Conservation (phyloP, 1,284 basidiomycete species). For the Ustilago bromivora region DNA sequence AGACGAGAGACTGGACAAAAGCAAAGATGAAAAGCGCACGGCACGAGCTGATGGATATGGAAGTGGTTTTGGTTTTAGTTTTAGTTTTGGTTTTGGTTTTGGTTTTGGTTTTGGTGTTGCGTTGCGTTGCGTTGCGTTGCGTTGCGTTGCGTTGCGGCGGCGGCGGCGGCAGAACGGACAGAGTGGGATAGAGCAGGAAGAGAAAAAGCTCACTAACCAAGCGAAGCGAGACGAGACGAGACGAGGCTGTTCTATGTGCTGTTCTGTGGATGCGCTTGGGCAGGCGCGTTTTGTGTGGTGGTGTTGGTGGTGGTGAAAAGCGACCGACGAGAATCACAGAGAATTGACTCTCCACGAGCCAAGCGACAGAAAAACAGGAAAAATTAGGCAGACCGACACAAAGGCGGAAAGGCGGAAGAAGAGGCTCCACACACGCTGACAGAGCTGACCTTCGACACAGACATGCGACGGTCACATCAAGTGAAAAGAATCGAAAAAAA, state of each 20-base stretch:
- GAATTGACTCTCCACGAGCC: background rate
- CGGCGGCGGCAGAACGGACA: background rate
- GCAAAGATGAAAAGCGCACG: background rate
- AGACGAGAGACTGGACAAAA: constrained; percentile 1
- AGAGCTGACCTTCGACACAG: too few relatives aligned
- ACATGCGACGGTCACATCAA: too few relatives aligned
- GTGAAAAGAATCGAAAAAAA: background rate
- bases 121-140: background rate
- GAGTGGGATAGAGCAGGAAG: background rate
- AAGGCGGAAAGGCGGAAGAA: background rate
- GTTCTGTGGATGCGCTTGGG: background rate
- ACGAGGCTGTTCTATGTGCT: background rate
- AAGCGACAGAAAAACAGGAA: background rate
- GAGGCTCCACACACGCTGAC: background rate
- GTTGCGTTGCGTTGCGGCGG: background rate
- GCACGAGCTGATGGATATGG: background rate
- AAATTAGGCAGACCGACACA: constrained; percentile 1
- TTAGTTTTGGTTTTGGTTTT: background rate
- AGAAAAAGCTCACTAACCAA: background rate
- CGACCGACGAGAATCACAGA: too few relatives aligned
- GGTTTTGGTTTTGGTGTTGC: background rate
- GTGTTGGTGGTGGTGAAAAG: background rate
- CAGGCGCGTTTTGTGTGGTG: too few relatives aligned
- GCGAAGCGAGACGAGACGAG: background rate
- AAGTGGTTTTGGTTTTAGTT: background rate